Base-by-base conservation (phyloP, 1,284 basidiomycete genomes). In the Ceratobasidium sp. region DNA sequence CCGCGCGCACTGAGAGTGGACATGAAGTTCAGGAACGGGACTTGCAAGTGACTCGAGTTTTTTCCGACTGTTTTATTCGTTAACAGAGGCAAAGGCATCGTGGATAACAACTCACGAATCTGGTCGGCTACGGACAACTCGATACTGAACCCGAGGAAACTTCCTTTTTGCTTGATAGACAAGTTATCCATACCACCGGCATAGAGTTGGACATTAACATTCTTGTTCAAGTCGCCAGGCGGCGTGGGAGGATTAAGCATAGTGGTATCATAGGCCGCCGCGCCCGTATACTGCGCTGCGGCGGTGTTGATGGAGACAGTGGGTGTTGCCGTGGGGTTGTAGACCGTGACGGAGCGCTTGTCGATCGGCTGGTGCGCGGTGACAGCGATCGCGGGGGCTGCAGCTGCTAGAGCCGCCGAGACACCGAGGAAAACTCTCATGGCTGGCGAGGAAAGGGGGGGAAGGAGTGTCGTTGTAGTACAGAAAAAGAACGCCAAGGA, bases 11-110 rank as follows among this genome's bases (percentile, higher is more conserved):
- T 85, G 57, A 94, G 85, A 79, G 91, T 91, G 5, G 90, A 87
- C 86, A 95, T 88, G 75, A 94, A 88, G 84, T 95, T 95, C 20
- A 95, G 87, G 83, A 95, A 93, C 0, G 90, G 89, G 0, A 91
- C 88, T 71, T 89, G 87, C 23, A 92, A 80, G 64, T 86, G 82
- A 0, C 88, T 85, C 54, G 65, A 74, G 66, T 77, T 76, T 61
- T 38, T 62, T 33, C 77, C 75, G 42, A 78, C 73, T 83, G 46
- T 54, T 46, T 56, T 38, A 13, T n/a, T 40, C 5, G 12, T 42
- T 57, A 64, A 26, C 46, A 44, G 3, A 28, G 42, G 3, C 54
- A 23, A 9, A 54, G n/a, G 44, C 20, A 28, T 42, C 40, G 20
- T 33, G 23, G 10, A n/a, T 46, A 61, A 69, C 40, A 48, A 90